A percentile compares a stretch with the other conserved stretches of the same genome.
phyloP scores from a whole-genome alignment of 441 rosid species.

The Adansonia madagascariensis region DNA sequence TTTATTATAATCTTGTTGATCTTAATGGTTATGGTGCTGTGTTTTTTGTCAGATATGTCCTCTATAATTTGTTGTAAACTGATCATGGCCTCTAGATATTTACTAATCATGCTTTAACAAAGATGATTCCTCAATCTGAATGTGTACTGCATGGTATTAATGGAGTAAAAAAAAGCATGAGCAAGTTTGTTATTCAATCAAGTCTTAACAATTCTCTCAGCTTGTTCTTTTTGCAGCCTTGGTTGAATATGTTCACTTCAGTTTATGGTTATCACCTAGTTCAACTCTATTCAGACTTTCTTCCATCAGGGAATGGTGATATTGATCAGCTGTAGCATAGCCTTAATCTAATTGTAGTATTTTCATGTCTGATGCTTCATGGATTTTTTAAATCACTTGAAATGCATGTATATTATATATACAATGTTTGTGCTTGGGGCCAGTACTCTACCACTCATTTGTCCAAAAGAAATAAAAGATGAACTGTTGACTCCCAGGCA shows the following conservation, averaged over 20 bases:
- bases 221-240: background rate
- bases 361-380: background rate
- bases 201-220: background rate
- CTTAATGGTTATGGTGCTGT: conserved; percentile 4
- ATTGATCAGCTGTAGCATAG: background rate
- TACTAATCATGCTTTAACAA: conserved; percentile 13
- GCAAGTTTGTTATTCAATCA: conserved; percentile 11
- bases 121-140: background rate
- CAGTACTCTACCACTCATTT: background rate
- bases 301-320: conserved; percentile 3
- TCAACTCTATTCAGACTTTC: background rate
- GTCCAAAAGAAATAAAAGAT: background rate
- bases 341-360: background rate
- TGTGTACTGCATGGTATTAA: background rate
- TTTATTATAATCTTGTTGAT: background rate
- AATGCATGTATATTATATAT: background rate
- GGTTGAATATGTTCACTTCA: conserved; percentile 7
- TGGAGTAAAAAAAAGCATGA: background rate
- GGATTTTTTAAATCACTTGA: background rate
- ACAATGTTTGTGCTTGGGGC: background rate
- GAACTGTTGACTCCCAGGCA: background rate
- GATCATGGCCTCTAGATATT: background rate
- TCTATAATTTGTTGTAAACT: conserved; percentile 9
- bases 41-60: conserved; percentile 1
- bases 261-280: conserved; percentile 14